These are phyloP conservation scores for Dicorynia guianensis DNA, from an alignment of 306 rosid species.

Conservation along the genomic window DNA sequence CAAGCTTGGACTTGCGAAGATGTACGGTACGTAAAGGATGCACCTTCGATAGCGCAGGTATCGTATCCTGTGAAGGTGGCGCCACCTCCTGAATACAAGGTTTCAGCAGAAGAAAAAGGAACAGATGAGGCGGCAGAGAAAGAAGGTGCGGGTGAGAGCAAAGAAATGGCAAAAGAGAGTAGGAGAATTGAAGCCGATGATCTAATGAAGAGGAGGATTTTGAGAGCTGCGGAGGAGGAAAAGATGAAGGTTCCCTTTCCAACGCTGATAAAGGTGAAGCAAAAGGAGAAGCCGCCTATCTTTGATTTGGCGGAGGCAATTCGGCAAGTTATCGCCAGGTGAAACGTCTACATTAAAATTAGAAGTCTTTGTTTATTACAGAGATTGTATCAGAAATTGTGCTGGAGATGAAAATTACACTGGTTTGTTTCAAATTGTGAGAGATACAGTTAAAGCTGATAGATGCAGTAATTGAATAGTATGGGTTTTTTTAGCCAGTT, in stretches of 20 bases:
- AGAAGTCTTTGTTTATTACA: too few relatives aligned
- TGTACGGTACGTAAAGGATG: slow-evolving; percentile 70
- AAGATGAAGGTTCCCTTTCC: slow-evolving; percentile 76
- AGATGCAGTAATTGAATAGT: not conserved
- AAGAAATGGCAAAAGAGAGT: slow-evolving; percentile 58
- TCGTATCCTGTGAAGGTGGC: slow-evolving; percentile 73
- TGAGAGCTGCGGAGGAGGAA: slow-evolving; percentile 61
- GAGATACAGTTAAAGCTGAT: too few relatives aligned
- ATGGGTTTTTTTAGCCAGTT: not conserved
- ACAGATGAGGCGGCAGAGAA: slow-evolving; percentile 20
- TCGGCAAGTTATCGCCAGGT: slow-evolving; percentile 83
- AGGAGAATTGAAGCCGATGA: slow-evolving; percentile 57
- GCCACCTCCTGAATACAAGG: slow-evolving; percentile 80
- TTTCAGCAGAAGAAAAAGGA: slow-evolving; percentile 4
- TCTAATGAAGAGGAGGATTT: slow-evolving; percentile 49
- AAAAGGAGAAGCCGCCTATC: slow-evolving; percentile 68
- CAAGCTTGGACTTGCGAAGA: slow-evolving; percentile 73
- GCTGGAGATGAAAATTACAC: too few relatives aligned
- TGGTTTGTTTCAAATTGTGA: too few relatives aligned
- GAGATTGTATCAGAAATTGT: too few relatives aligned
- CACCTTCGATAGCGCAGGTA: slow-evolving; percentile 62
- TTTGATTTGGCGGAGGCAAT: slow-evolving; percentile 83
- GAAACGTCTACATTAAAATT: not conserved
- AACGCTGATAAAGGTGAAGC: slow-evolving; percentile 63
- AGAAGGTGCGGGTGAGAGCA: not conserved